Evolutionary conservation across 208 protist species (phyloP).

Genomic region (Tetramitus jugosus): DNA sequence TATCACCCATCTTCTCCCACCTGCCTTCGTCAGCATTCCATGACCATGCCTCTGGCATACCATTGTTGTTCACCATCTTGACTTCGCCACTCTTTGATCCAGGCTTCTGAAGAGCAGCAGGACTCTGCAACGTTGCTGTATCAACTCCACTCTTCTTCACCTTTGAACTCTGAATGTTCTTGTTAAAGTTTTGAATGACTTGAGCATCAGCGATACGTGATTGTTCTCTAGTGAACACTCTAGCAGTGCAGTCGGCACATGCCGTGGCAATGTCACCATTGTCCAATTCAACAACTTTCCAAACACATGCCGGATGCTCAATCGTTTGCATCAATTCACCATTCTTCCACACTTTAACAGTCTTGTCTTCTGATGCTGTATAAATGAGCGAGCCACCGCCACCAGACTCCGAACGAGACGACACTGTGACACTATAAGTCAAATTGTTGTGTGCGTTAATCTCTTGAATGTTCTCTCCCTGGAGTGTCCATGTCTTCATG

Average conservation of each 20-base stretch:
- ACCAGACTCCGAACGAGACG: no score
- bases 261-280: conserved; percentile 64
- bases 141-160: conserved; percentile 11
- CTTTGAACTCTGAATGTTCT: background rate
- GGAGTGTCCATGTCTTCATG: background rate
- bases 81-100: conserved; percentile 42
- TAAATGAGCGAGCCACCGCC: no score
- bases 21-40: conserved; percentile 46
- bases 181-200: background rate
- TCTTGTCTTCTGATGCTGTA: conserved; percentile 5
- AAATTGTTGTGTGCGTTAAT: background rate
- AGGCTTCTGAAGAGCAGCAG: background rate
- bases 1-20: conserved; percentile 81
- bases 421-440: no score
- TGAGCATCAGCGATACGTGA: background rate
- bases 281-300: conserved; percentile 55
- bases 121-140: background rate
- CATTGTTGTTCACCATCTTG: conserved; percentile 53
- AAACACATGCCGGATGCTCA: conserved; percentile 70
- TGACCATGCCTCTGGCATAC: conserved; percentile 58
- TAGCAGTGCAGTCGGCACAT: conserved; percentile 63
- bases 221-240: conserved; percentile 67
- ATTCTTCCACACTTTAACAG: conserved; percentile 23
- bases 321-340: conserved; percentile 59
- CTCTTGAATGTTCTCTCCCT: background rate